Base-by-base conservation (phyloP, 805 yeast species). In the Lachancea meyersii region DNA sequence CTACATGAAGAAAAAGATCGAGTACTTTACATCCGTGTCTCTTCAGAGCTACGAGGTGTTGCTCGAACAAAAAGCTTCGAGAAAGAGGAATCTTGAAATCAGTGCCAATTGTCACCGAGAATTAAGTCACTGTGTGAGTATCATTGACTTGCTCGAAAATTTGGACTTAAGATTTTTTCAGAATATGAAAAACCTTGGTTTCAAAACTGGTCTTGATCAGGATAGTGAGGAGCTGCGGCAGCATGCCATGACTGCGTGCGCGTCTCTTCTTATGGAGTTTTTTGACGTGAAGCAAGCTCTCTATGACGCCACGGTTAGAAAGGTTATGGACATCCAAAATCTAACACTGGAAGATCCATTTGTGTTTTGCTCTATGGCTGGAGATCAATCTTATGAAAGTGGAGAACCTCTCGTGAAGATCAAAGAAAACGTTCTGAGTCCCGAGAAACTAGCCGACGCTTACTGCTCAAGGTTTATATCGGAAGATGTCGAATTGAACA, bases 301-400 rank as follows among this genome's bases (percentile, higher is more conserved):
- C 20, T 89, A 86, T 58, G 77, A 82, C 49, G 57, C 72, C 3
- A 67, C 80, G 24, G 67, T 79, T 3, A 72, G 72, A 22, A 68
- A 83, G 5, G 69, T 86, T 9, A 73, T 85, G 72, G 77, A 80
- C 36, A 72, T 84, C 0, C 95, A 86, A 56, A 69, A 78, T 10
- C 63, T 85, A 9, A 82, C 93, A 0, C 61, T 84, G 9, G 76
- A 73, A 22, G 94, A 85, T 55, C 87, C 93, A 1, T 87, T 82
- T 45, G 81, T 80, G 1, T 85, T 85, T 61, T 70, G 71, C 39
- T 76, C 82, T 0, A 68, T 82, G 64, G 72, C 71, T 44, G 80
- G 79, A 23, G 85, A 80, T 30, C 48, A 43, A 70, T 70, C 30
- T 49, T 31, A 20, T 23, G 41, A 21, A n/a, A 35, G 28, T 14